Base-by-base conservation (phyloP, 495 filamentous ascomycete species). In the Podospora pseudopauciseta region DNA sequence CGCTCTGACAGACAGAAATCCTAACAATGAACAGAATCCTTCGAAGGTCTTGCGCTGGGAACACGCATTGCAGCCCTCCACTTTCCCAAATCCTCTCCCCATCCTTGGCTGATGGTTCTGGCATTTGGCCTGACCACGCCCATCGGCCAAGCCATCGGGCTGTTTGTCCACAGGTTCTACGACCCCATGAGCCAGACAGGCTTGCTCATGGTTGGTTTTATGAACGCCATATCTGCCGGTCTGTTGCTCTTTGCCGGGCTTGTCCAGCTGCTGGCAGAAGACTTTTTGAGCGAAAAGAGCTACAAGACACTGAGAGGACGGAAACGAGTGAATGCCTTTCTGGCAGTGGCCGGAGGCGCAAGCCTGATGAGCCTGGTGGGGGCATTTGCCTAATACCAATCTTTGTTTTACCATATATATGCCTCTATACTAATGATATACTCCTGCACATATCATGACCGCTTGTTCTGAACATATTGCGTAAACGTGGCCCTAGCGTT, bases 91-190 rank as follows among this genome's bases (percentile, higher is more conserved):
- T 78, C 82, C 23, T 83, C 70, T 60, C 79, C 74, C 77, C 84
- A 75, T 81, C 94, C 94, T 13, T 97, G 93, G 93, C 83, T 97
- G n/a, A 98, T 98, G 94, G 91, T 90, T 4, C 81, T 95, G 7
- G 92, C 94, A 3, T 98, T 96, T 73, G 94, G 94, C 27, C 87
- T 89, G 56, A 98, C 94, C 1, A 97, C 94, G 2, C 94, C 94
- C 2, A 80, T 96, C 53, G 94, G 94, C 15, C 94, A 98, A 75
- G 92, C 92, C 2, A 90, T 97, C 62, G 94, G 94, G 0, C 80
- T 98, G 9, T 80, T 88, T 23, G 84, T 96, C 19, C 92, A 96
- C 76, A 88, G 86, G 32, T 79, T 96, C 28, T 98, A 97, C 75
- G 91, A 95, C 70, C 94, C 94, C 20, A 83, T 84, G 44, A 92